Evolutionary conservation across 2,329 filamentous ascomycete genomes (phyloP).

Genomic region (Harringtonia aguacate): DNA sequence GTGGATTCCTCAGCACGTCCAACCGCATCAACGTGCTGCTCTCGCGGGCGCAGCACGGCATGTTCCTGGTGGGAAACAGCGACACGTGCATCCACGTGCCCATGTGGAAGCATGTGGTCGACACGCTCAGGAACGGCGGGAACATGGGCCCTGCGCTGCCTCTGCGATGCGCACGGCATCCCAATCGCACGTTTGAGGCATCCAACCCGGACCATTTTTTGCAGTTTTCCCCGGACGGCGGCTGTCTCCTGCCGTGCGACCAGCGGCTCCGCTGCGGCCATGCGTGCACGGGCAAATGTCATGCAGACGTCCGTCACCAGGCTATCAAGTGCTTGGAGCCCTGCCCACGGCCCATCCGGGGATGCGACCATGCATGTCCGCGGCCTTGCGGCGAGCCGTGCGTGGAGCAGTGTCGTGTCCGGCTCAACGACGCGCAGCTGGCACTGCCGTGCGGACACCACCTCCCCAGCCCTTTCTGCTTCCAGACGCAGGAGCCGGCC

Average conservation of each 20-base stretch:
- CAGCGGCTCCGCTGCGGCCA: slow-evolving; percentile 37
- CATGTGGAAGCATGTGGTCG: slow-evolving; percentile 54
- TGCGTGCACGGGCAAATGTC: slow-evolving; percentile 32
- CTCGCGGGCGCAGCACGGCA: slow-evolving; percentile 55
- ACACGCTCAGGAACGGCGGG: slow-evolving; percentile 32
- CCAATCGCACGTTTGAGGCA: slow-evolving; percentile 36
- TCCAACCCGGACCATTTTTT: slow-evolving; percentile 46
- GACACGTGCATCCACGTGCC: slow-evolving; percentile 41
- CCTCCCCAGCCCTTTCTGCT: slow-evolving; percentile 21
- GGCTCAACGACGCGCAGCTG: slow-evolving; percentile 19
- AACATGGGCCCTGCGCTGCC: slow-evolving; percentile 40
- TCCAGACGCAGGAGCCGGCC: slow-evolving; percentile 29
- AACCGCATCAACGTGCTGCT: slow-evolving; percentile 63
- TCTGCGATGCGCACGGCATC: slow-evolving; percentile 52
- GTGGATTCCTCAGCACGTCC: slow-evolving; percentile 54
- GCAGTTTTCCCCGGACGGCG: slow-evolving; percentile 48
- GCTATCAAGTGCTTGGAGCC: slow-evolving; percentile 32
- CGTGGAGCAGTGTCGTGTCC: slow-evolving; percentile 22
- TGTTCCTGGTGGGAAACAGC: slow-evolving; percentile 61
- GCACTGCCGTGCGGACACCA: slow-evolving; percentile 34
- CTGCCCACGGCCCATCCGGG: slow-evolving; percentile 28
- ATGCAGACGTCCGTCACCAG: slow-evolving; percentile 34
- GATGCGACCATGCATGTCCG: slow-evolving; percentile 34
- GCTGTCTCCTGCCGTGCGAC: slow-evolving; percentile 43
- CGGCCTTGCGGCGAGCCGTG: slow-evolving; percentile 32